A percentile compares a stretch with the other conserved stretches of the same genome.
phyloP scores from a whole-genome alignment of 768 basidiomycete genomes.

The Serendipita sp. region DNA sequence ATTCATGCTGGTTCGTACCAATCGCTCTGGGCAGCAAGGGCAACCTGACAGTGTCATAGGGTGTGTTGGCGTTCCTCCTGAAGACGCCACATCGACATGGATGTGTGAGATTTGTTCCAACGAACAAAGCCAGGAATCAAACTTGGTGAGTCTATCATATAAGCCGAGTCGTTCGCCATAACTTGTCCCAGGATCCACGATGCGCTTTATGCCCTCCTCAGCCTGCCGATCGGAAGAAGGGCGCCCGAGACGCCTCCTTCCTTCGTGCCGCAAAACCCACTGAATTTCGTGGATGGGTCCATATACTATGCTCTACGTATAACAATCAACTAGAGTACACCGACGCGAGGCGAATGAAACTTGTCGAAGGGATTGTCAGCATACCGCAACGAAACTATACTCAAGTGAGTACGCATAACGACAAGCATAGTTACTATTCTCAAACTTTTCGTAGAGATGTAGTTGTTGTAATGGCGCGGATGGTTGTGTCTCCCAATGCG shows the following conservation, averaged over 20 bases:
- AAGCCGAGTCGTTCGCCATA: not conserved
- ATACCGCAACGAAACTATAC: conserved; percentile 45
- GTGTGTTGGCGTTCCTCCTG: conserved; percentile 51
- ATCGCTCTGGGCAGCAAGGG: not conserved
- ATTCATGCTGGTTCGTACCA: conserved; percentile 55
- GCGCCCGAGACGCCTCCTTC: conserved; percentile 22
- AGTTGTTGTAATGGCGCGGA: conserved; percentile 51
- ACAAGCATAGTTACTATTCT: not conserved
- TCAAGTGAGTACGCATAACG: not conserved
- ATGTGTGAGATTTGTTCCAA: conserved; percentile 79
- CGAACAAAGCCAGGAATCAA: conserved; percentile 63
- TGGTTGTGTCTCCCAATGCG: conserved; percentile 74
- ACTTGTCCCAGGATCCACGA: conserved; percentile 45
- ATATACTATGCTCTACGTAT: conserved; percentile 80
- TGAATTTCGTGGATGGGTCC: conserved; percentile 86
- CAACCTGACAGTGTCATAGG: conserved; percentile 24
- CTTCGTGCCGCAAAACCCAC: conserved; percentile 75
- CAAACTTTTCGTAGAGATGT: conserved; percentile 39
- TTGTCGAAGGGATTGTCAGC: conserved; percentile 75
- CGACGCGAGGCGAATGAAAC: conserved; percentile 51
- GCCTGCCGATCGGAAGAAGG: conserved; percentile 30
- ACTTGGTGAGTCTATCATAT: conserved; percentile 37
- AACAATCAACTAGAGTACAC: conserved; percentile 72
- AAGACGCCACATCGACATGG: conserved; percentile 56
- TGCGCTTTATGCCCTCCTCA: conserved; percentile 72